Percentiles rank a stretch among this genome's conserved stretches.
These are phyloP conservation scores for Berberis thunbergii DNA, from an alignment of 164 flowering plant genomes.

Conservation along the genomic window DNA sequence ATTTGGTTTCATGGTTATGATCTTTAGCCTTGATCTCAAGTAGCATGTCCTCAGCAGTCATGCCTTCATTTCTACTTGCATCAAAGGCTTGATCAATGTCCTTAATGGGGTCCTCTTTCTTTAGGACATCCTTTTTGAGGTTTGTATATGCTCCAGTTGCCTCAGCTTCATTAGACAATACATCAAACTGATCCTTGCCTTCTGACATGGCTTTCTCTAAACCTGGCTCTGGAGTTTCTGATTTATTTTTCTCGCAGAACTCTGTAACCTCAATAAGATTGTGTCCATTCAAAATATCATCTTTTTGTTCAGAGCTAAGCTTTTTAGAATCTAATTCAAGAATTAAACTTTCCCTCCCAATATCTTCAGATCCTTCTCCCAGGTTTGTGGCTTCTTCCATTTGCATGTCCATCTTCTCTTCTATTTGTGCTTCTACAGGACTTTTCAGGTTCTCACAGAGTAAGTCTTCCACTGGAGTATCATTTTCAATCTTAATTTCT, in stretches of 20 bases:
- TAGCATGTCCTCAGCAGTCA: conserved; percentile 8
- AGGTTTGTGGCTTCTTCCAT: conserved; percentile 2
- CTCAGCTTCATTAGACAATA: not conserved
- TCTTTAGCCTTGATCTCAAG: conserved; percentile 1
- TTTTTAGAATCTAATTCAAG: not conserved
- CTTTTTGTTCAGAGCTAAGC: conserved; percentile 1
- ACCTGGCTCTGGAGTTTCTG: conserved; percentile 2
- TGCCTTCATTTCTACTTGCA: not conserved
- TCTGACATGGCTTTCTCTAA: conserved; percentile 3
- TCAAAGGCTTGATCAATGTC: conserved; percentile 7
- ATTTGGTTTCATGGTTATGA: not conserved
- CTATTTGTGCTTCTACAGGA: not conserved
- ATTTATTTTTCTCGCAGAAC: not conserved
- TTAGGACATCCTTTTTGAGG: conserved; percentile 6
- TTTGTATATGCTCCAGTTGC: conserved; percentile 2
- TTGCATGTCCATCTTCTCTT: conserved; percentile 6
- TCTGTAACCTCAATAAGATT: not conserved
- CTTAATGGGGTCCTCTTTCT: conserved; percentile 3
- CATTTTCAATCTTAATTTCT: conserved; percentile 1
- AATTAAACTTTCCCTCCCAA: not conserved
- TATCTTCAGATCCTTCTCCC: conserved; percentile 3
- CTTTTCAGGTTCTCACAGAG: conserved; percentile 6
- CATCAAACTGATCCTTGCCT: conserved; percentile 3
- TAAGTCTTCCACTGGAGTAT: conserved; percentile 3
- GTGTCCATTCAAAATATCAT: not conserved